A percentile compares a stretch with the other conserved stretches of the same genome.
phyloP scores from a whole-genome alignment of 2,329 filamentous ascomycete genomes.

The Fusarium sp. region DNA sequence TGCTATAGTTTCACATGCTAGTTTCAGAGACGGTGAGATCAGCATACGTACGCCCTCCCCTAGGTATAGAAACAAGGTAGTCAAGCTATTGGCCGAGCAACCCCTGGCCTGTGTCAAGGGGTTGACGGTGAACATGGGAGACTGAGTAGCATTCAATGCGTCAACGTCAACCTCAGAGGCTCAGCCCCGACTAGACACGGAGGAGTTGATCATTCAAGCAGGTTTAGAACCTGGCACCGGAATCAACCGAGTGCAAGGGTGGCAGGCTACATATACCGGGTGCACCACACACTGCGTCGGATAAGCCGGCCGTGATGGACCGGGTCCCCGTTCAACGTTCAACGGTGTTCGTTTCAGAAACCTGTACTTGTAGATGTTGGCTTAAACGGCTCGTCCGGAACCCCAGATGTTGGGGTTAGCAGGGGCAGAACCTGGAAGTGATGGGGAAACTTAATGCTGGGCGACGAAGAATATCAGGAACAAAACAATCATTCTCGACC shows the following conservation, averaged over 20 bases:
- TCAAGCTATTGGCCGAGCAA: constrained; percentile 1
- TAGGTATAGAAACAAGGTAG: neutral
- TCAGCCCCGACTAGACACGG: constrained; percentile 14
- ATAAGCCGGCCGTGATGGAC: constrained; percentile 2
- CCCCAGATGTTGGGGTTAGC: constrained; percentile 3
- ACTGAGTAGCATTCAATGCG: constrained; percentile 9
- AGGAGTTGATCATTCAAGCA: constrained; percentile 3
- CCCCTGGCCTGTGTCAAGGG: constrained; percentile 17
- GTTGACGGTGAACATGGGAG: constrained; percentile 13
- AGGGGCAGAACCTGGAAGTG: neutral
- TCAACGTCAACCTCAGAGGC: constrained; percentile 6
- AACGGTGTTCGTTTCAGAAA: constrained; percentile 32
- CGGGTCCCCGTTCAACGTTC: constrained; percentile 2
- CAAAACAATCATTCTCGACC: constrained; percentile 9
- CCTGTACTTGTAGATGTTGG: constrained; percentile 13
- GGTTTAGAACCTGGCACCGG: constrained; percentile 25
- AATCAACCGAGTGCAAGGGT: constrained; percentile 31
- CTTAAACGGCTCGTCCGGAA: constrained; percentile 15
- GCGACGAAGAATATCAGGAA: neutral
- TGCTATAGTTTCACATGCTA: neutral
- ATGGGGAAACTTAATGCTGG: constrained; percentile 4
- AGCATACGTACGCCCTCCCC: neutral
- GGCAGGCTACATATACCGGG: constrained; percentile 8
- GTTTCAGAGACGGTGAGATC: neutral
- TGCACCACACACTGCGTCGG: constrained; percentile 7